These are phyloP conservation scores for Suillus hirtellus DNA, from an alignment of 768 basidiomycete genomes.

Conservation along the genomic window DNA sequence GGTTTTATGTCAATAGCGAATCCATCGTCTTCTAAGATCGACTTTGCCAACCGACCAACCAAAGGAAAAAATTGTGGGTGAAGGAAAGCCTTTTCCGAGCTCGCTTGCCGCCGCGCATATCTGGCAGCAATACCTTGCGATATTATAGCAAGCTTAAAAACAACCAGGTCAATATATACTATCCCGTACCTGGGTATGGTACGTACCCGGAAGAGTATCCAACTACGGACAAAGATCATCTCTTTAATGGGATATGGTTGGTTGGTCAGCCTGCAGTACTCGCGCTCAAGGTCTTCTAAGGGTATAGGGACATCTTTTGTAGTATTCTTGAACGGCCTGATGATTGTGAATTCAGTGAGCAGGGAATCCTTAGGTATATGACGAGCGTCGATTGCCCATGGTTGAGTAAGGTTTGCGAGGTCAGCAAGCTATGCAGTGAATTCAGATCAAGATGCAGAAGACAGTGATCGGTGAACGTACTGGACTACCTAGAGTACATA, in stretches of 20 bases:
- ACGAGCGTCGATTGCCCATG: conserved; percentile 64
- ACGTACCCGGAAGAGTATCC: conserved; percentile 80
- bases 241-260: conserved; percentile 75
- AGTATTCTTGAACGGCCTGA: conserved; percentile 68
- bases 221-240: conserved; percentile 80
- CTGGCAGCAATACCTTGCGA: conserved; percentile 90
- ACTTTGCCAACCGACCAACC: conserved; percentile 63
- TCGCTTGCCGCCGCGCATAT: conserved; percentile 82
- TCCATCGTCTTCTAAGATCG: conserved; percentile 57
- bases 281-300: conserved; percentile 73
- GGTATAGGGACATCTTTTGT: conserved; percentile 57
- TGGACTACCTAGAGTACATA: conserved; percentile 92
- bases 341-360: conserved; percentile 21
- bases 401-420: conserved; percentile 85
- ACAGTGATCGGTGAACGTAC: conserved; percentile 42
- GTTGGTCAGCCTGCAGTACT: conserved; percentile 69
- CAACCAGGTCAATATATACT: conserved; percentile 9
- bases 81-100: conserved; percentile 71
- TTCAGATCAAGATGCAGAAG: not conserved
- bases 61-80: conserved; percentile 51
- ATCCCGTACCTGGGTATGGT: not conserved
- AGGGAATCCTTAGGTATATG: conserved; percentile 33
- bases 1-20: conserved; percentile 23
- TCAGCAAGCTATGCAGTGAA: conserved; percentile 67
- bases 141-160: conserved; percentile 69